Base-by-base conservation (phyloP, 768 basidiomycete genomes). In the Suillus tomentosus region DNA sequence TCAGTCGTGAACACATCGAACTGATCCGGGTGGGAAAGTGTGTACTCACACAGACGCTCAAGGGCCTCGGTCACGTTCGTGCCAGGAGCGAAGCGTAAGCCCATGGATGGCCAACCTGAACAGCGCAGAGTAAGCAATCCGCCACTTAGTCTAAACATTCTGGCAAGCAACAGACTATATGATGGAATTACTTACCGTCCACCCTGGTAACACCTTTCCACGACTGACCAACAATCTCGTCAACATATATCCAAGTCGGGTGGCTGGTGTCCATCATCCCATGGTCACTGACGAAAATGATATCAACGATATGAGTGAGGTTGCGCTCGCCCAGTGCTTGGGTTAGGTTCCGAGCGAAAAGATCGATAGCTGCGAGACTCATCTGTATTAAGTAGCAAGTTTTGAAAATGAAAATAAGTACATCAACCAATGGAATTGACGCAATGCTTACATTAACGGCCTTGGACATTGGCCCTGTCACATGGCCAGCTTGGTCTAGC, bases 211-310 rank as follows among this genome's bases (percentile, higher is more conserved):
- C 53, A n/a, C 85, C 43, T 82, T 76, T 2, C 90, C 91, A 42
- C 94, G 78, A 63, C 94, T 85, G 68, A 93, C 89, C 57, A 37
- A 58, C 17, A 63, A 94, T 85, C 67, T 93, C 90, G 72, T 97
- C 94, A 61, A 97, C 80, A 74, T 89, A 92, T 40, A 96, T 77
- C 56, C 85, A 81, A 57, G 89, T 85, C 0, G 88, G 87, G 66
- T 91, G 83, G 65, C 86, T 87, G n/a, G 94, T 96, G 72, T 93
- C 91, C 1, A 87, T 89, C 92, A 94, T 95, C n/a, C 93, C 94
- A 69, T 94, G 91, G 72, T 94, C 92, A 66, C 89, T 91, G 67
- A 97, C 94, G 69, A 96, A 95, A 27, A 96, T 83, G 39, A 96
- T 81, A 73, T 97, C 93, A 14, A 95, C 88, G 22, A 96, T 91